Evolutionary conservation across 2,329 filamentous ascomycete species (phyloP), one percentile per base, ranked within the genome.

Genomic region (Fusarium fracticaudum): DNA sequence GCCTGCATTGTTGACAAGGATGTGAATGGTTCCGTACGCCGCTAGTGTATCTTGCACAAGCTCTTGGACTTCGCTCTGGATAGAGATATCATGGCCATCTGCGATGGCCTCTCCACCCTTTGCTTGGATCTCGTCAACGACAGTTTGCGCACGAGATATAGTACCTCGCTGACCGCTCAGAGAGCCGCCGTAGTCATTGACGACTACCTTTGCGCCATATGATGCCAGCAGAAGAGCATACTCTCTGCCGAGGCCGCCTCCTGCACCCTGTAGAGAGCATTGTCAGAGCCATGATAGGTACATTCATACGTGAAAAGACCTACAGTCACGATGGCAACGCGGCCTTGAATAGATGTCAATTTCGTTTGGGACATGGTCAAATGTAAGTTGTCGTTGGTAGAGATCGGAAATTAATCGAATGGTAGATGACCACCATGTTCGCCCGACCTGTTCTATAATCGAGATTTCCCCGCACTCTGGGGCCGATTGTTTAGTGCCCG

Each of bases 281-380:
- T 3, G 50, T 53, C 9, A 53, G 50, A 6, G 31, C 5, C 20
- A 31, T 31, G 2, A 17, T 12, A 6, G 8, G 6, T 35, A 24
- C 6, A 14, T 0, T 2, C 6, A n/a, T 3, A 4, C 0, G 6
- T 3, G 0, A 5, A 1, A 1, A 24, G 26, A n/a, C 50, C 4
- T 15, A 53, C 50, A 26, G 50, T 53, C 2, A 53, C 31, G 12
- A 53, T 53, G 50, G 50, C 50, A 26, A 53, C 33, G 33, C 17
- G 50, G 12, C 50, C 33, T 26, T 53, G 50, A 6, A 53, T 17
- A 24, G 33, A 53, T 14, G 31, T 20, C 8, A 53, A 20, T 15
- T 37, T 53, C 3, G 17, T 10, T 26, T 20, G 22, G 3, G 48
- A 20, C 48, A 53, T 53, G 48, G 8, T 20, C 8, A 37, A n/a